A percentile compares a stretch with the other conserved stretches of the same genome.
Conservation (phyloP, 2,329 filamentous ascomycete genomes). For the Colletotrichum filicis region DNA sequence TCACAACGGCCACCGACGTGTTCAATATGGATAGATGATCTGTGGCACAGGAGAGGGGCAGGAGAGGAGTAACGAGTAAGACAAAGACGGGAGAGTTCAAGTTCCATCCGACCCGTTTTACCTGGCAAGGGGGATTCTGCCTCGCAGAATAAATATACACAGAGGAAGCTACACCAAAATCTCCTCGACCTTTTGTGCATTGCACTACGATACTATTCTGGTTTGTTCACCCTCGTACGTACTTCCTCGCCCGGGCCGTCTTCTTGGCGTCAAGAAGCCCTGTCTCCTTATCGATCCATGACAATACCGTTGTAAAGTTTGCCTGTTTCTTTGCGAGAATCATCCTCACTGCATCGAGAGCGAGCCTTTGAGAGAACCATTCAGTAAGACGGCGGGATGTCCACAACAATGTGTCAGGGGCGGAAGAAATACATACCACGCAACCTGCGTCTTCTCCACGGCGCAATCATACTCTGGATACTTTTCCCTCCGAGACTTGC, state of each 20-base stretch:
- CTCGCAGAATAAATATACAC: too few species aligned
- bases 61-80: too few species aligned
- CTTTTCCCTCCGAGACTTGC: conserved; percentile 56
- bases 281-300: conserved; percentile 24
- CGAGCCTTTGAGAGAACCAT: conserved; percentile 14
- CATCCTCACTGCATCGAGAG: conserved; percentile 22
- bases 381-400: neutral
- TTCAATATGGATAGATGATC: neutral
- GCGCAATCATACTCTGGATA: conserved; percentile 66
- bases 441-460: conserved; percentile 69
- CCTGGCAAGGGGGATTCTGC: too few species aligned
- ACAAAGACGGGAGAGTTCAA: too few species aligned
- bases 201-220: too few species aligned
- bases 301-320: conserved; percentile 21
- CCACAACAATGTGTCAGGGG: neutral
- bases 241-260: conserved; percentile 11
- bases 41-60: too few species aligned
- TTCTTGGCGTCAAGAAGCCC: conserved; percentile 19
- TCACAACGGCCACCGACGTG: neutral
- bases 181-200: too few species aligned
- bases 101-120: too few species aligned
- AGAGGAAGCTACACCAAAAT: too few species aligned
- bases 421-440: conserved; percentile 62
- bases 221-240: neutral
- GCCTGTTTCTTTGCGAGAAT: conserved; percentile 22